A percentile compares a stretch with the other conserved stretches of the same genome.
These are phyloP conservation scores for Meyerozyma carpophila DNA, from an alignment of 1,139 yeast genomes.

Conservation along the genomic window DNA sequence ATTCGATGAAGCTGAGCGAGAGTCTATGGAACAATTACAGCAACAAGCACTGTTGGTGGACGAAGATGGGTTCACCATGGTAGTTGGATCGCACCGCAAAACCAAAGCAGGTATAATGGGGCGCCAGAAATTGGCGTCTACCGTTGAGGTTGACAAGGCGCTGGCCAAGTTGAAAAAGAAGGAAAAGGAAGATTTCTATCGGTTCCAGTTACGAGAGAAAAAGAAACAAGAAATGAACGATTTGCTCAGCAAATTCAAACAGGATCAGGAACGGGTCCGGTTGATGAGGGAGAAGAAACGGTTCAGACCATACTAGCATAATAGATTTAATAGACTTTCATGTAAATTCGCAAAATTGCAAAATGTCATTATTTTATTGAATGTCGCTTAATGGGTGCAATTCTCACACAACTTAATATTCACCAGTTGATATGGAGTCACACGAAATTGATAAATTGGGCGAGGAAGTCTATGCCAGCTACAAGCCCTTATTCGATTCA, in stretches of 20 bases:
- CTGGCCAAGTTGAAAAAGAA: slow-evolving; percentile 59
- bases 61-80: slow-evolving; percentile 90
- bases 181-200: slow-evolving; percentile 87
- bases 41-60: slow-evolving; percentile 61
- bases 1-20: slow-evolving; percentile 70
- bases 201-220: slow-evolving; percentile 91
- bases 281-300: slow-evolving; percentile 74
- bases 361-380: not conserved
- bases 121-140: slow-evolving; percentile 41
- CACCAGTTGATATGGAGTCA: not conserved
- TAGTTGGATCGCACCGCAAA: slow-evolving; percentile 81
- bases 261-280: slow-evolving; percentile 82
- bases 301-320: slow-evolving; percentile 69
- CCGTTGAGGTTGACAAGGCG: slow-evolving; percentile 40
- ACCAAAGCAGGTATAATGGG: slow-evolving; percentile 66
- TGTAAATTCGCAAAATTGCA: not conserved
- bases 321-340: not conserved
- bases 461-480: not conserved
- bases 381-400: not conserved
- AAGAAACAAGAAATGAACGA: slow-evolving; percentile 93
- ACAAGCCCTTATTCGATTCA: slow-evolving; percentile 7
- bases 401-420: not conserved
- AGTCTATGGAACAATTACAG: slow-evolving; percentile 54
- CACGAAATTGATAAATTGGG: not conserved
- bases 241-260: slow-evolving; percentile 73